Evolutionary conservation across 345 rosid species (phyloP), one percentile per base, ranked within the genome.

Genomic region (Camelina sativa): DNA sequence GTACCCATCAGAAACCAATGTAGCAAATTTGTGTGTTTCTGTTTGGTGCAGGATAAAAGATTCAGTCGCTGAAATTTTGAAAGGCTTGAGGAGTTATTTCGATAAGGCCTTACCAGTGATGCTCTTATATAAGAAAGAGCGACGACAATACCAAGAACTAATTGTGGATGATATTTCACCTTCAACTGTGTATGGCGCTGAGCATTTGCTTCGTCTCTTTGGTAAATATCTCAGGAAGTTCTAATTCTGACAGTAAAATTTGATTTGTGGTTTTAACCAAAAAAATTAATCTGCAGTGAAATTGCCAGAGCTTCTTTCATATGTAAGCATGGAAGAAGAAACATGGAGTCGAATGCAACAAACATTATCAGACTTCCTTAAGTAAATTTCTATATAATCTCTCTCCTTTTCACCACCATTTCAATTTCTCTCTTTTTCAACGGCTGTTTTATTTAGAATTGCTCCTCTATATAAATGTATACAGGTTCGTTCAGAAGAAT

Each of bases 401-500:
- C 62, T 44, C 51, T 53, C 38, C 11, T 2, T 60, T 25, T 51
- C 41, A 6, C 67, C 41, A 60, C 56, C 47, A 59, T 58, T 50
- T 19, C 0, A 54, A 25, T 52, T 28, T 59, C 35, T 59, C 35
- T 52, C 11, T 32, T 17, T 16, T 47, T 8, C 11, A 15, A 23
- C 1, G 1, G 12, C 2, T 1, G 22, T 25, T 53, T 10, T 13
- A 59, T 16, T 71, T 17, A 46, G 8, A 71, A 57, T 64, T 59
- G 19, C 65, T 40, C 11, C 10, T n/a, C n/a, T n/a, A 46, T 28
- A 30, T 51, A 17, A 28, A 12, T 4, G 11, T 46, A 9, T 64
- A 81, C 88, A 94, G 99, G 82, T 95, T 84, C 76, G 73, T 95
- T 81, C 97, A 91, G 84, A 95, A 95, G 86, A 91, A 95, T 73